Evolutionary conservation across 2,329 filamentous ascomycete genomes (phyloP).

Genomic region (Aspergillus uvarum): DNA sequence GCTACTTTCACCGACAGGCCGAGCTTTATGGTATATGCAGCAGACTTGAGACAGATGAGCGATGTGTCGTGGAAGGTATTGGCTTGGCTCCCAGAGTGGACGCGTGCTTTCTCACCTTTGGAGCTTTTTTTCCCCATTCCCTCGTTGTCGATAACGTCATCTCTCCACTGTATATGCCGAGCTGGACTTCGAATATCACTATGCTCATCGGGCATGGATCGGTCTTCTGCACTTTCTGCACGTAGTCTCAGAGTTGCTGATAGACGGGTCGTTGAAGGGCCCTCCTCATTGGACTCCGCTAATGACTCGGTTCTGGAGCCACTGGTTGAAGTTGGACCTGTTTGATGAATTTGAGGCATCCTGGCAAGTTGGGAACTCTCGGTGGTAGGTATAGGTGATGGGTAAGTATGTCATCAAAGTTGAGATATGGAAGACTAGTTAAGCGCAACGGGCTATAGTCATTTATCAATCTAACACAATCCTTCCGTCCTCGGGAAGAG

Average conservation of each 20-base stretch:
- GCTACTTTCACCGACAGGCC: conserved; percentile 77
- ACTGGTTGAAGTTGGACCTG: conserved; percentile 21
- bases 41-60: conserved; percentile 65
- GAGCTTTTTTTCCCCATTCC: conserved; percentile 89
- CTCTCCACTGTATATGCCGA: conserved; percentile 83
- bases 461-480: no score
- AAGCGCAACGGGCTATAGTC: background rate
- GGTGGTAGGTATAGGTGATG: no score
- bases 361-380: background rate
- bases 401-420: no score
- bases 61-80: background rate
- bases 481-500: background rate
- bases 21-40: conserved; percentile 94
- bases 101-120: conserved; percentile 63
- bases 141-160: conserved; percentile 93
- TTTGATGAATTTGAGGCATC: conserved; percentile 41
- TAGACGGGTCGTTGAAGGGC: conserved; percentile 24
- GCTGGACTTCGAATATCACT: conserved; percentile 34
- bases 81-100: background rate
- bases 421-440: background rate
- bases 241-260: conserved; percentile 33
- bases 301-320: conserved; percentile 30
- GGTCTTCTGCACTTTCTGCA: conserved; percentile 31
- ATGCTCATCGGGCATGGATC: conserved; percentile 3
- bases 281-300: conserved; percentile 21